Evolutionary conservation across 1,139 yeast species (phyloP).

Genomic region (Candida sp.): DNA sequence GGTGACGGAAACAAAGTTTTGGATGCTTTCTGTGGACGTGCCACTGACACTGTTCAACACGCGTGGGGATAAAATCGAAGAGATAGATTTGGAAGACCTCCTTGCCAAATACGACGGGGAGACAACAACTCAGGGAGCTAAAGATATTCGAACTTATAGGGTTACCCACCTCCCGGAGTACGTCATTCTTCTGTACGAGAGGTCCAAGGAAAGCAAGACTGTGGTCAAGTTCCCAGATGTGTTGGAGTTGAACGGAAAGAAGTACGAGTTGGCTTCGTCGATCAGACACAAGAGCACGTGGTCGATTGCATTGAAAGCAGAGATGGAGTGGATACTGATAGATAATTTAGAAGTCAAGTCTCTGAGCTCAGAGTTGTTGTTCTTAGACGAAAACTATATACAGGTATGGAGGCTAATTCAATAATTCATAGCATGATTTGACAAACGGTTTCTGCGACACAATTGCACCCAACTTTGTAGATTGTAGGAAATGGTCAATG

Average conservation of each 20-base stretch:
- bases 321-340: slow-evolving; percentile 60
- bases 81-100: slow-evolving; percentile 50
- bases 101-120: slow-evolving; percentile 48
- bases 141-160: slow-evolving; percentile 37
- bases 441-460: slow-evolving; percentile 12
- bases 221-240: slow-evolving; percentile 62
- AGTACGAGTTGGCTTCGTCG: slow-evolving; percentile 10
- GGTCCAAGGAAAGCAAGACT: slow-evolving; percentile 60
- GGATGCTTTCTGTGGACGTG: slow-evolving; percentile 61
- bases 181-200: slow-evolving; percentile 59
- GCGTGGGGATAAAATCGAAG: slow-evolving; percentile 49
- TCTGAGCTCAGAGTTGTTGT: slow-evolving; percentile 61
- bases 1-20: slow-evolving; percentile 46
- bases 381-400: slow-evolving; percentile 64
- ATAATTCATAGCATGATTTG: slow-evolving; percentile 14
- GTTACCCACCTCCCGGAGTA: slow-evolving; percentile 52
- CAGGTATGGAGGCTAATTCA: slow-evolving; percentile 62
- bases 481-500: slow-evolving; percentile 19
- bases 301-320: slow-evolving; percentile 28
- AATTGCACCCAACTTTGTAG: slow-evolving; percentile 21
- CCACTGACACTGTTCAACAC: slow-evolving; percentile 61
- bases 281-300: slow-evolving; percentile 23
- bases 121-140: slow-evolving; percentile 19
- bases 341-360: slow-evolving; percentile 51
- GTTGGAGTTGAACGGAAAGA: slow-evolving; percentile 1